These are phyloP conservation scores for Talaromyces sp. DNA, from an alignment of 2,329 filamentous ascomycete genomes.

Conservation along the genomic window DNA sequence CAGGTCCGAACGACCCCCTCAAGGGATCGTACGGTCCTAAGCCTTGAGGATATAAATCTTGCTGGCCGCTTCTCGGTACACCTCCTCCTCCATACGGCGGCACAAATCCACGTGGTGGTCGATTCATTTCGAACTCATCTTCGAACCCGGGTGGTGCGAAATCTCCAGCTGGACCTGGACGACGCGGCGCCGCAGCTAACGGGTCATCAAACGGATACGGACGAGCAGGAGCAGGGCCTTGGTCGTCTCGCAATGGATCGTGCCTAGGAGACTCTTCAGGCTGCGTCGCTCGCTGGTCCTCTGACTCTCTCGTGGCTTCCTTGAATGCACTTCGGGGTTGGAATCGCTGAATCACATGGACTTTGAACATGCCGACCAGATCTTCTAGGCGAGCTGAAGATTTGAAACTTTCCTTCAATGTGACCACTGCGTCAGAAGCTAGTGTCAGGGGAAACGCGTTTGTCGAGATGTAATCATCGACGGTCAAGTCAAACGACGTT, in stretches of 20 bases:
- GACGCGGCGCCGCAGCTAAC: constrained; percentile 55
- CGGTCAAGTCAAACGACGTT: constrained; percentile 67
- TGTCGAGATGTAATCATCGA: constrained; percentile 69
- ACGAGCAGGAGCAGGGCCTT: constrained; percentile 56
- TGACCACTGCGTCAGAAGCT: constrained; percentile 23
- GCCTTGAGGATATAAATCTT: constrained; percentile 82
- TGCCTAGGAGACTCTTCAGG: constrained; percentile 36
- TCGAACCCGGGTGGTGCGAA: constrained; percentile 89
- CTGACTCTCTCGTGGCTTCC: constrained; percentile 67
- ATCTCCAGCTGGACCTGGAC: constrained; percentile 64
- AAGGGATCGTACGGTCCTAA: constrained; percentile 83
- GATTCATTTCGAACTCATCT: constrained; percentile 80
- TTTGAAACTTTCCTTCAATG: constrained; percentile 63
- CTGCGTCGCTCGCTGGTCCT: constrained; percentile 28
- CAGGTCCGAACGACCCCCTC: constrained; percentile 60
- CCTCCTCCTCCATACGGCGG: constrained; percentile 45
- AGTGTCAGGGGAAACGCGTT: constrained; percentile 52
- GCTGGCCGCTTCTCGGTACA: constrained; percentile 70
- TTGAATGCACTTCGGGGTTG: constrained; percentile 67
- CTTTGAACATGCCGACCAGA: constrained; percentile 67
- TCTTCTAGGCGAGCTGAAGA: constrained; percentile 65
- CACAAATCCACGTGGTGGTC: constrained; percentile 53
- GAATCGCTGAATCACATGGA: constrained; percentile 78
- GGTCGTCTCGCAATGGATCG: constrained; percentile 50
- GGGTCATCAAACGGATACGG: constrained; percentile 66